phyloP scores from a whole-genome alignment of 306 rosid species.

The Rosa lucieae region DNA sequence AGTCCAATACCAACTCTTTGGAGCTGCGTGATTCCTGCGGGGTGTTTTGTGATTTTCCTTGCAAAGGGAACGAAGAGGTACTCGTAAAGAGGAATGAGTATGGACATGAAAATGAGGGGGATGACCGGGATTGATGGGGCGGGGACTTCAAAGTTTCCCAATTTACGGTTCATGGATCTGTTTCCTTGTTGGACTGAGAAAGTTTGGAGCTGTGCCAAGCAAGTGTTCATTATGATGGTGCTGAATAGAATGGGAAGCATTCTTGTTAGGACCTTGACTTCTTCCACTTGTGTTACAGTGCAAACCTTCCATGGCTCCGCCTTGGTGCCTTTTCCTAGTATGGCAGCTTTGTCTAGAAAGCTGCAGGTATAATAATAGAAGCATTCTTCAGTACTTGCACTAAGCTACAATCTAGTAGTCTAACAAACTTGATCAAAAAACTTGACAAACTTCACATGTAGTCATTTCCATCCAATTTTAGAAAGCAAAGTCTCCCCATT shows the following conservation, averaged over 20 bases:
- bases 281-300: slow-evolving; percentile 85
- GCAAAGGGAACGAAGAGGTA: slow-evolving; percentile 70
- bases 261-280: slow-evolving; percentile 75
- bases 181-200: slow-evolving; percentile 80
- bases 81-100: slow-evolving; percentile 71
- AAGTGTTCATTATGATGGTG: slow-evolving; percentile 84
- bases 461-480: neutral
- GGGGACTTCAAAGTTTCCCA: slow-evolving; percentile 60
- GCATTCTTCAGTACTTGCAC: neutral
- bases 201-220: slow-evolving; percentile 89
- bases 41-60: slow-evolving; percentile 65
- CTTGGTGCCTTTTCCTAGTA: slow-evolving; percentile 38
- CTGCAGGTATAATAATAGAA: slow-evolving; percentile 36
- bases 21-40: slow-evolving; percentile 78
- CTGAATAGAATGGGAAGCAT: slow-evolving; percentile 78
- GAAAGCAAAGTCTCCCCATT: neutral
- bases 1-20: slow-evolving; percentile 84
- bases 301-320: slow-evolving; percentile 62
- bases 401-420: neutral
- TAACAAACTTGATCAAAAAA: neutral
- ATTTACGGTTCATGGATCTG: slow-evolving; percentile 42
- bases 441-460: neutral
- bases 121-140: slow-evolving; percentile 75
- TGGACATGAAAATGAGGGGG: slow-evolving; percentile 60
- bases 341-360: slow-evolving; percentile 72